Evolutionary conservation across 2,329 filamentous ascomycete genomes (phyloP).

Genomic region (Cyclaneusma minus): DNA sequence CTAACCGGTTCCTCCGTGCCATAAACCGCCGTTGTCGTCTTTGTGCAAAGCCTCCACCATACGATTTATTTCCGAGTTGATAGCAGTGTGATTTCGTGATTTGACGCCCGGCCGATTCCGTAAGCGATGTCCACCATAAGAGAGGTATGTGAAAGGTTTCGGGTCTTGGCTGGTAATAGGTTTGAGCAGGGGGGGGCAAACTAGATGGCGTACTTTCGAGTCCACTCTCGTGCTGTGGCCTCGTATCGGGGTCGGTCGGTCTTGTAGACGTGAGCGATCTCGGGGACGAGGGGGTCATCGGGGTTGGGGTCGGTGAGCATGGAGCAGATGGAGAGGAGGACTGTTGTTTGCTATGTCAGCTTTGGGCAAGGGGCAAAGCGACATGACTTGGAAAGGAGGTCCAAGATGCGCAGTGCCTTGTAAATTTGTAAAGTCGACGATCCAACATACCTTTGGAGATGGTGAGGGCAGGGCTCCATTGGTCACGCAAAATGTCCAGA

Average conservation of each 20-base stretch:
- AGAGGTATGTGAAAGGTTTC: too few species aligned
- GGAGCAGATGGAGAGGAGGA: slow-evolving; percentile 96
- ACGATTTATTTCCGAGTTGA: too few species aligned
- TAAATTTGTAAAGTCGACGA: background rate
- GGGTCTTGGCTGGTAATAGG: too few species aligned
- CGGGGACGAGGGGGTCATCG: slow-evolving; percentile 93
- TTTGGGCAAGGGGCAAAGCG: background rate
- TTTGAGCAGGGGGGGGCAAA: too few species aligned
- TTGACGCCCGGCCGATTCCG: too few species aligned
- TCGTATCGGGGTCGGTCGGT: slow-evolving; percentile 93
- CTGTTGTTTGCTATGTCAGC: slow-evolving; percentile 28
- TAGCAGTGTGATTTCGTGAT: too few species aligned
- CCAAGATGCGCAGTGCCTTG: slow-evolving; percentile 4
- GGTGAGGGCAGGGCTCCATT: slow-evolving; percentile 97
- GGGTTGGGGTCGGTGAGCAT: slow-evolving; percentile 99
- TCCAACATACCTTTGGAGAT: slow-evolving; percentile 88
- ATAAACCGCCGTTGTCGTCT: too few species aligned
- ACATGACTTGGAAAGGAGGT: too few species aligned
- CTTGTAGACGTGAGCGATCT: slow-evolving; percentile 99
- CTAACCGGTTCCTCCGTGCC: too few species aligned
- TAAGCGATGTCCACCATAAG: too few species aligned
- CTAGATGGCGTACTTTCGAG: slow-evolving; percentile 95
- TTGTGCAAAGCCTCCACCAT: too few species aligned
- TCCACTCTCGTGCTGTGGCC: slow-evolving; percentile 94
- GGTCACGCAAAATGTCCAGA: slow-evolving; percentile 93